Evolutionary conservation across 2,329 filamentous ascomycete species (phyloP).

Genomic region (Cytospora piceae): DNA sequence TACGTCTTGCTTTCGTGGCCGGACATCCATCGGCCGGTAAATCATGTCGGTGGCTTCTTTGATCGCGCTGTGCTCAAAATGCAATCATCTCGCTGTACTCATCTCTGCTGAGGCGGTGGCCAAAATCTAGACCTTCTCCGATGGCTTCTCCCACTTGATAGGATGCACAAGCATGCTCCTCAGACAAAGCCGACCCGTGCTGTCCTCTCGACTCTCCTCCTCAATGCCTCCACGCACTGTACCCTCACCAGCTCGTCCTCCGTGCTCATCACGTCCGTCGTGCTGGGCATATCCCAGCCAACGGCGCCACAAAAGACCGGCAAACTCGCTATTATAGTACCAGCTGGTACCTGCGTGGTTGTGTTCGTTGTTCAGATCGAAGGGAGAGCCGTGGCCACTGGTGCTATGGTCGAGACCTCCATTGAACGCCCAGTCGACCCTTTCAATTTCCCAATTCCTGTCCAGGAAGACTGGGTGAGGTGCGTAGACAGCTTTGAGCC

Average conservation of each 20-base stretch:
- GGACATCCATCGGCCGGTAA: not conserved
- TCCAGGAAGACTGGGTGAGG: slow-evolving; percentile 83
- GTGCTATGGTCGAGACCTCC: slow-evolving; percentile 69
- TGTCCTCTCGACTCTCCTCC: slow-evolving; percentile 49
- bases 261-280: slow-evolving; percentile 53
- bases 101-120: not conserved
- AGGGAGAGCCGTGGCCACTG: slow-evolving; percentile 68
- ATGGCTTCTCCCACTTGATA: slow-evolving; percentile 68
- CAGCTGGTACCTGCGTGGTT: slow-evolving; percentile 82
- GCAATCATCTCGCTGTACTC: not conserved
- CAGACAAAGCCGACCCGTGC: slow-evolving; percentile 73
- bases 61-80: slow-evolving; percentile 11
- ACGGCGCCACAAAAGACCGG: slow-evolving; percentile 74
- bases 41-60: not conserved
- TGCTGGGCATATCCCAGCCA: slow-evolving; percentile 69
- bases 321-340: slow-evolving; percentile 83
- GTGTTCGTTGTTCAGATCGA: slow-evolving; percentile 72
- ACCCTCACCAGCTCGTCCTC: slow-evolving; percentile 54
- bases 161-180: slow-evolving; percentile 82
- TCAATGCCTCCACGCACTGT: slow-evolving; percentile 54
- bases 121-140: slow-evolving; percentile 39
- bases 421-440: slow-evolving; percentile 79
- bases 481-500: slow-evolving; percentile 77
- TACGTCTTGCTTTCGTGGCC: not conserved
- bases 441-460: slow-evolving; percentile 70